Conservation (phyloP, 1,139 yeast species). For the Taphrina deformans region DNA sequence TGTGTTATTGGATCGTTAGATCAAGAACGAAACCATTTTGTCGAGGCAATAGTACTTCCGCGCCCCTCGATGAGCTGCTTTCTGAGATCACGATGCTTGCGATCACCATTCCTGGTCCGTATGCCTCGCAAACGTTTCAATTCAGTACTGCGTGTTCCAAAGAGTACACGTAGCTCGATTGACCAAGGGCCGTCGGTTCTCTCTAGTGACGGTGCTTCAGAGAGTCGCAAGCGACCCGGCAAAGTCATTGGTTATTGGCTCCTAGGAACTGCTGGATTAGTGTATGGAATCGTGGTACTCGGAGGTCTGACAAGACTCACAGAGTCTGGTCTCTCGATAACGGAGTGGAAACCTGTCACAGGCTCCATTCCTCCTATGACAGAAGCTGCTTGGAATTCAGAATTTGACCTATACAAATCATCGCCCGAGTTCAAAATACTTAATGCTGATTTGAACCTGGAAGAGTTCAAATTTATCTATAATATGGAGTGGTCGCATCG, state of each 20-base stretch:
- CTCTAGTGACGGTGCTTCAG: neutral
- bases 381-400: constrained; percentile 78
- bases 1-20: no score
- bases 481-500: constrained; percentile 98
- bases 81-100: neutral
- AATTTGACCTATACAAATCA: constrained; percentile 73
- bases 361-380: constrained; percentile 87
- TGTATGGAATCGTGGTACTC: constrained; percentile 91
- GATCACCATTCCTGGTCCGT: neutral
- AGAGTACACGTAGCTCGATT: neutral
- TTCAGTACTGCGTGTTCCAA: neutral
- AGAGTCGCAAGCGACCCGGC: constrained; percentile 19
- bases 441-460: constrained; percentile 77
- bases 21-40: no score
- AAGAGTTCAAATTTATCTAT: constrained; percentile 92
- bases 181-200: neutral
- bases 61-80: neutral
- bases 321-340: constrained; percentile 91
- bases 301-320: constrained; percentile 96
- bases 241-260: constrained; percentile 78
- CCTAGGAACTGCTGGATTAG: constrained; percentile 83
- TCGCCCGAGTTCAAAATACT: constrained; percentile 90
- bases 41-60: no score
- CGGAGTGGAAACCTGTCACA: constrained; percentile 98
- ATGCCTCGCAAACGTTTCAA: neutral